These are phyloP conservation scores for Ganoderma leucocontextum DNA, from an alignment of 1,284 basidiomycete species.

Conservation along the genomic window DNA sequence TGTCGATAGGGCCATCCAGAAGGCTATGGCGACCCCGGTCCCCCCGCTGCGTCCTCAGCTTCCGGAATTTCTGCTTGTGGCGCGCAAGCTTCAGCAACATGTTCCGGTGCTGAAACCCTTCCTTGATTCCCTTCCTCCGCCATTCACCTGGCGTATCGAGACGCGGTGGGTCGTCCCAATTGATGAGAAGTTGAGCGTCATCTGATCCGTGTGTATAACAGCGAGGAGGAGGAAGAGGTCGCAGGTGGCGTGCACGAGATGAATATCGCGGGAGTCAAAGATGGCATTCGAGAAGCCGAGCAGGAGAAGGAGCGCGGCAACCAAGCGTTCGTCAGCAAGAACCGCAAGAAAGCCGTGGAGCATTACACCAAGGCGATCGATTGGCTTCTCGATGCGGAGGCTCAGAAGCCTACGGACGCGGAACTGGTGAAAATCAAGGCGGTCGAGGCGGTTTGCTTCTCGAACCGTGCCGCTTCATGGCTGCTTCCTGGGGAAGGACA, in stretches of 20 bases:
- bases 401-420: constrained; percentile 40
- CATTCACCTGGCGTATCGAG: constrained; percentile 48
- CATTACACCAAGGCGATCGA: constrained; percentile 46
- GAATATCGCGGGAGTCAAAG: constrained; percentile 38
- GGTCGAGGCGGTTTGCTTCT: constrained; percentile 43
- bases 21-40: constrained; percentile 44
- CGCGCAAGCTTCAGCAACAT: constrained; percentile 44
- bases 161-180: constrained; percentile 34
- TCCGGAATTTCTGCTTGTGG: constrained; percentile 43
- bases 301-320: constrained; percentile 43
- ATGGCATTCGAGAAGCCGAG: constrained; percentile 36
- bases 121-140: constrained; percentile 46
- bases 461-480: constrained; percentile 43
- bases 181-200: not conserved
- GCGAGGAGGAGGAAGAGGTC: constrained; percentile 43
- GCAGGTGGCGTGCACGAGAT: constrained; percentile 41
- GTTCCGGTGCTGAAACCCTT: constrained; percentile 42
- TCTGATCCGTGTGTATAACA: constrained; percentile 8
- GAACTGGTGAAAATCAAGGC: constrained; percentile 40
- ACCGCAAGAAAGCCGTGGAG: constrained; percentile 40
- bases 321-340: constrained; percentile 40
- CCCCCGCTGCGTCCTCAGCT: constrained; percentile 44
- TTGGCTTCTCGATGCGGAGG: constrained; percentile 39
- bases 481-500: constrained; percentile 31
- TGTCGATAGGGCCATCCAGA: constrained; percentile 39